A percentile compares a stretch with the other conserved stretches of the same genome.
Evolutionary conservation across 2,329 filamentous ascomycete genomes (phyloP).

Genomic region (Calonectria pseudoreteaudii): DNA sequence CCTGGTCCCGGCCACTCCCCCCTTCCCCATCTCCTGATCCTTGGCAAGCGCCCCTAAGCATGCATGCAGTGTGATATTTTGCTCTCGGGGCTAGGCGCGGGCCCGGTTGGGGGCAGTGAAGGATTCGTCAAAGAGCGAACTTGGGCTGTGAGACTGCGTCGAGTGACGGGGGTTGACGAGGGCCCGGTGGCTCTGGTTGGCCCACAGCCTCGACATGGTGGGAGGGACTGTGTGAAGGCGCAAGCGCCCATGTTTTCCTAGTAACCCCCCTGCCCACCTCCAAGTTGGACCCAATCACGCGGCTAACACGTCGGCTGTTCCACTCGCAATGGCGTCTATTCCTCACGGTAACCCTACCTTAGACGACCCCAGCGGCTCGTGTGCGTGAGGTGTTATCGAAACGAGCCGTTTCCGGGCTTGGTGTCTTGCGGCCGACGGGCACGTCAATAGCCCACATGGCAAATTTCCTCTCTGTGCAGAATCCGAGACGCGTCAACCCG

Average conservation of each 20-base stretch:
- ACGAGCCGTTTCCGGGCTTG: background rate
- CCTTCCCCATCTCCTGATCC: slow-evolving; percentile 2
- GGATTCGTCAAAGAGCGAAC: slow-evolving; percentile 32
- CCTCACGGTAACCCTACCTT: slow-evolving; percentile 34
- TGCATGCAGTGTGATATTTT: slow-evolving; percentile 47
- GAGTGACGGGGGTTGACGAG: slow-evolving; percentile 30
- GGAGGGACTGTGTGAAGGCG: slow-evolving; percentile 42
- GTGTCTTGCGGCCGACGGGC: background rate
- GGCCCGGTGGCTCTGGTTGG: slow-evolving; percentile 36
- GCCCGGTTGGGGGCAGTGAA: slow-evolving; percentile 27
- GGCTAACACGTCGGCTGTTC: slow-evolving; percentile 43
- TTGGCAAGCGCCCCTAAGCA: slow-evolving; percentile 45
- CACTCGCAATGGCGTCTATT: slow-evolving; percentile 46
- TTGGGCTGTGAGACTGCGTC: slow-evolving; percentile 24
- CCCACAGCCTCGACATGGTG: slow-evolving; percentile 29
- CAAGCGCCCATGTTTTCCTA: slow-evolving; percentile 39
- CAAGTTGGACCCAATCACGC: slow-evolving; percentile 44
- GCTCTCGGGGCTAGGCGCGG: slow-evolving; percentile 35
- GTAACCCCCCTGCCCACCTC: slow-evolving; percentile 29
- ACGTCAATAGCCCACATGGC: background rate
- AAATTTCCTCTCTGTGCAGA: background rate
- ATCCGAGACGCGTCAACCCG: slow-evolving; percentile 10
- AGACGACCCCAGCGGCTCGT: slow-evolving; percentile 27
- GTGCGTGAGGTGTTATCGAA: slow-evolving; percentile 24
- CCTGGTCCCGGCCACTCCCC: slow-evolving; percentile 20